Conservation (phyloP, 345 rosid genomes). For the Citrus cavaleriei region DNA sequence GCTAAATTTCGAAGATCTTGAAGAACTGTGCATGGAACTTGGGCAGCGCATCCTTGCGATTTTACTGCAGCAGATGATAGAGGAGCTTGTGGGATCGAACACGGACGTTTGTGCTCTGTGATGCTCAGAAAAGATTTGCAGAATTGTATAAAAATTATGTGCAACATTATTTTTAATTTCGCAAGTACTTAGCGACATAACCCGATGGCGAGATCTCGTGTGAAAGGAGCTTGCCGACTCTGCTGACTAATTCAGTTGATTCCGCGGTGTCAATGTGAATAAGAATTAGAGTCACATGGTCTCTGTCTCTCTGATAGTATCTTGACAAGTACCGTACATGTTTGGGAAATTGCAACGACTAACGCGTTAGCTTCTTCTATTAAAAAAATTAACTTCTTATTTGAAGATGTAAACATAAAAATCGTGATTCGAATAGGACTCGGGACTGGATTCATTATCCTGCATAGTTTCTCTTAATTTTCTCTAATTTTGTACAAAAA, state of each 20-base stretch:
- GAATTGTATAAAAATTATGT: not conserved
- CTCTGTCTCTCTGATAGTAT: not conserved
- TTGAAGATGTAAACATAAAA: not conserved
- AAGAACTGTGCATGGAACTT: slow-evolving; percentile 46
- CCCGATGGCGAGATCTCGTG: not conserved
- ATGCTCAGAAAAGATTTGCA: not conserved
- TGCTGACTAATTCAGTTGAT: not conserved
- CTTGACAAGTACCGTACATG: not conserved
- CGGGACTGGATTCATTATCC: not conserved
- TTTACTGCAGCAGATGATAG: slow-evolving; percentile 19
- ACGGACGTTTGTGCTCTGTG: slow-evolving; percentile 5
- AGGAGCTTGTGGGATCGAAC: slow-evolving; percentile 42
- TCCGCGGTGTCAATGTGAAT: not conserved
- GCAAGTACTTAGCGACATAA: not conserved
- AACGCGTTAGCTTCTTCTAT: not conserved
- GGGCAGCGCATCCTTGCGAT: slow-evolving; percentile 50
- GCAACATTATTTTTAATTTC: too few species aligned
- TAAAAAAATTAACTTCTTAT: not conserved
- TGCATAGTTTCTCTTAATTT: not conserved
- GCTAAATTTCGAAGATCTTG: slow-evolving; percentile 29
- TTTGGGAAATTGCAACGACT: not conserved
- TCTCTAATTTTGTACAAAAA: not conserved
- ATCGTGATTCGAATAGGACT: not conserved
- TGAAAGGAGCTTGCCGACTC: slow-evolving; percentile 19
- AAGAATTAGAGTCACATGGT: slow-evolving; percentile 3